These are phyloP conservation scores for Crithidia mellificae DNA, from an alignment of 208 protist genomes.

Conservation along the genomic window DNA sequence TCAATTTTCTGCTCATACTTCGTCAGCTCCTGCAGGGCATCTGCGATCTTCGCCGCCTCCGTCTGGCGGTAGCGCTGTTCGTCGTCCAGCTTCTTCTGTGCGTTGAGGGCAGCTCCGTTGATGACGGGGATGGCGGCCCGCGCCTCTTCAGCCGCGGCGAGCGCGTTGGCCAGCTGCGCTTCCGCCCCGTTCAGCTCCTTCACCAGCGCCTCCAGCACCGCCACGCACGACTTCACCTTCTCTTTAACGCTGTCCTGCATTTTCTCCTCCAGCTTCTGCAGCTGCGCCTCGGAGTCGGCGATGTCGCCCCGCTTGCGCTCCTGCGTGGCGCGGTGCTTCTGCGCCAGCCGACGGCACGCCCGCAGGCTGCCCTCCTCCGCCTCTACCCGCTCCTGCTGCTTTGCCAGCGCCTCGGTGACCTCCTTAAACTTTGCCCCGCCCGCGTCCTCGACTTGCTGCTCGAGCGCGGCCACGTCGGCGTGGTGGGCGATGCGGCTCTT, in stretches of 20 bases:
- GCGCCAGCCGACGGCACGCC: slow-evolving; percentile 58
- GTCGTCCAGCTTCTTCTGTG: slow-evolving; percentile 79
- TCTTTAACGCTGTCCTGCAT: slow-evolving; percentile 58
- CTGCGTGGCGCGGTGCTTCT: slow-evolving; percentile 75
- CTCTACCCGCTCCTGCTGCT: slow-evolving; percentile 63
- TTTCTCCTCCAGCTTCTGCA: slow-evolving; percentile 67
- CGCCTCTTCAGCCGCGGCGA: slow-evolving; percentile 55
- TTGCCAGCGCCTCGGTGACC: slow-evolving; percentile 55
- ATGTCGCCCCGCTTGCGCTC: slow-evolving; percentile 67
- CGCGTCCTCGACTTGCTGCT: slow-evolving; percentile 71
- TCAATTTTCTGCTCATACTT: slow-evolving; percentile 91
- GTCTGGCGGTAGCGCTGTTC: slow-evolving; percentile 81
- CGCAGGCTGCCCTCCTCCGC: slow-evolving; percentile 75
- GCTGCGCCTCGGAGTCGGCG: slow-evolving; percentile 56
- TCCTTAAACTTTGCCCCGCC: slow-evolving; percentile 77
- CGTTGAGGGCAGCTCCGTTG: slow-evolving; percentile 64
- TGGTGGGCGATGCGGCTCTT: slow-evolving; percentile 44
- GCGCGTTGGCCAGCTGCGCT: slow-evolving; percentile 50
- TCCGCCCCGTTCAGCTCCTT: slow-evolving; percentile 61
- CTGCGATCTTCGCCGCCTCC: slow-evolving; percentile 72
- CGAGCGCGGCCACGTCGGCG: slow-evolving; percentile 60
- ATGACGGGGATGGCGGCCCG: slow-evolving; percentile 59
- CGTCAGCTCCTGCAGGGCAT: slow-evolving; percentile 77
- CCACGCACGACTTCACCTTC: slow-evolving; percentile 48
- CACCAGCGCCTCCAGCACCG: slow-evolving; percentile 49